Base-by-base conservation (phyloP, 768 basidiomycete species). In the Mycena metata region DNA sequence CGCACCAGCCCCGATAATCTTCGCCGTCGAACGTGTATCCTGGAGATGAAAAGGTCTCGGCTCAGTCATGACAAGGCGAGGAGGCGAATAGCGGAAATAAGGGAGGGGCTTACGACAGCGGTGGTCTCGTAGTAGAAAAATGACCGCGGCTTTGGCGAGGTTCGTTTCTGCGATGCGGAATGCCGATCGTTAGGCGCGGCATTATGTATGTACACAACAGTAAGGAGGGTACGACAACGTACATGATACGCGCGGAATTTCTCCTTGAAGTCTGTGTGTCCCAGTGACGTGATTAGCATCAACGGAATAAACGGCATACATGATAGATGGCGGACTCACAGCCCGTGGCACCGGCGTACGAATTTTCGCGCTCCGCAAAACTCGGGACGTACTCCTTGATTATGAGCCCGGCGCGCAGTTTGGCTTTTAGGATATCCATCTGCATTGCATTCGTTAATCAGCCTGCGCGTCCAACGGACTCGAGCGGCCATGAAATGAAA, bases 211-310 rank as follows among this genome's bases (percentile, higher is more conserved):
- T 9, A 11, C n/a, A 15, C n/a, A 43, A 45, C 17, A 9, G 26
- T 19, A 23, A 3, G 46, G 6, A 23, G 12, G n/a, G n/a, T 41
- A 36, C 26, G n/a, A 54, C 33, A 21, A 81, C 86, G 52, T 76
- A 90, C 90, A 73, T 90, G 90, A 69, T 87, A 89, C 11, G 83
- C 81, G 3, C 82, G 82, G 73, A 92, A 92, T 72, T 90, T 90
- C n/a, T 91, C 88, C 39, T 84, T 84, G 79, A 92, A 92, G 73
- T 91, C 91, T 92, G 70, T 19, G 39, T 39, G n/a, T n/a, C n/a
- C n/a, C n/a, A n/a, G n/a, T n/a, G n/a, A 39, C 15, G 10, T 41
- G n/a, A 50, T 56, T 30, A 33, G 52, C 13, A 57, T 12, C 15
- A 19, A 33, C 8, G n/a, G 2, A 39, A 39, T 39, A 17, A 23